Evolutionary conservation across 129 eudicot genomes (phyloP), one percentile per base, ranked within the genome.

Genomic region (Deinandra increscens): DNA sequence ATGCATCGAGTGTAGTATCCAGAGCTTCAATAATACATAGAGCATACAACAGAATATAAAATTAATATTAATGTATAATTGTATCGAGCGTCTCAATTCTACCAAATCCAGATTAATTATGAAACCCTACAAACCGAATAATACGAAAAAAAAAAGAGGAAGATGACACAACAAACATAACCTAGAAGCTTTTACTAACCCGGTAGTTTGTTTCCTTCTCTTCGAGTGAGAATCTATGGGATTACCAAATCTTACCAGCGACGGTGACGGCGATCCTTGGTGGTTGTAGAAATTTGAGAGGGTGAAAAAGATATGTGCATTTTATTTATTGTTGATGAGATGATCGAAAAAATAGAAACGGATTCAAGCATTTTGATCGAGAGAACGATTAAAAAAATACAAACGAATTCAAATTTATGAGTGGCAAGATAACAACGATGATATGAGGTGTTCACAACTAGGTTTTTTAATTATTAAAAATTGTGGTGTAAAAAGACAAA

Each of bases 111-210:
- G 15, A 39, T 64, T 42, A 31, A 62, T 54, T 13, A 64, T 10
- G 79, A 74, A 81, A 70, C 81, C 83, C 83, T 84, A 78, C 59
- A 75, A 81, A 73, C 36, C 20, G 76, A 71, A 54, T 4, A 69
- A 58, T 38, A 49, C 4, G 71, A 19, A 26, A 29, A 56, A 41
- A 56, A 11, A 15, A 17, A 41, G 50, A 14, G n/a, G 9, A n/a
- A n/a, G n/a, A n/a, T n/a, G n/a, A 36, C 9, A 50, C 9, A 29
- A 10, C 14, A 70, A 11, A 44, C 7, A 9, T 58, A 69, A 26
- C 59, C 64, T 59, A 53, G 53, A 51, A 62, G 15, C n/a, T 65
- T 50, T 4, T 18, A 4, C 17, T 20, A 48, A n/a, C 38, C n/a
- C 26, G 22, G 31, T 56, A 74, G 39, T 39, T 31, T 19, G 67